A percentile compares a stretch with the other conserved stretches of the same genome.
phyloP scores from a whole-genome alignment of 257 asterid genomes.

The Vinca minor region DNA sequence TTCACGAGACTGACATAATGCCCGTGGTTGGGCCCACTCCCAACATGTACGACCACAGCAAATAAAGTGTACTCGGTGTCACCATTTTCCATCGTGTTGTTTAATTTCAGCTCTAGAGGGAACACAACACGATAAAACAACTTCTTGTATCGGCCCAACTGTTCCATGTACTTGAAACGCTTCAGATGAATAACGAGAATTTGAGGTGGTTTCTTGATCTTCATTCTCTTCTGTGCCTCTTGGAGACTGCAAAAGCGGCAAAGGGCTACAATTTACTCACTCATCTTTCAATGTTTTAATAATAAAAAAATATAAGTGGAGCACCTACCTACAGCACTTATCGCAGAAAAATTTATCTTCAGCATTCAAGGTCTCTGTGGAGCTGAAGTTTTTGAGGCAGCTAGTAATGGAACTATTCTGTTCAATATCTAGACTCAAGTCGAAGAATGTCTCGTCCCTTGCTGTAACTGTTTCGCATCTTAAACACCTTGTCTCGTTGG shows the following conservation, averaged over 20 bases:
- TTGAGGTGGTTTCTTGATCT: constrained; percentile 64
- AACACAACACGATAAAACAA: constrained; percentile 64
- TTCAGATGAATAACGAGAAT: constrained; percentile 73
- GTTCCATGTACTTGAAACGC: constrained; percentile 81
- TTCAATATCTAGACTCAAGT: constrained; percentile 88
- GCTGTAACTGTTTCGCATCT: constrained; percentile 93
- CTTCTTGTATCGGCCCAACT: constrained; percentile 59
- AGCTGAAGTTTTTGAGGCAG: constrained; percentile 88
- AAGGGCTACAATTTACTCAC: constrained; percentile 8
- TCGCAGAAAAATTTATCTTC: constrained; percentile 88
- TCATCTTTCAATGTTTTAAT: neutral
- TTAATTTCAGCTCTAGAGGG: constrained; percentile 68
- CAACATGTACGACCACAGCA: constrained; percentile 76
- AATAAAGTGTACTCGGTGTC: constrained; percentile 64
- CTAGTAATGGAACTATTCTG: constrained; percentile 94
- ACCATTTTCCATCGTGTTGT: constrained; percentile 45
- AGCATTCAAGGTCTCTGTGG: constrained; percentile 80
- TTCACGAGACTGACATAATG: constrained; percentile 74
- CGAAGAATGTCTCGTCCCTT: constrained; percentile 84
- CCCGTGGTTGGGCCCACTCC: constrained; percentile 76
- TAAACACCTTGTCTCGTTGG: constrained; percentile 82
- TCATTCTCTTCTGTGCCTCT: constrained; percentile 85
- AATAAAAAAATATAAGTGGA: neutral
- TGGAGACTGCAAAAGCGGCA: constrained; percentile 53
- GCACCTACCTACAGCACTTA: constrained; percentile 71